phyloP scores from a whole-genome alignment of 345 rosid species.

The Xanthoceras sorbifolium region DNA sequence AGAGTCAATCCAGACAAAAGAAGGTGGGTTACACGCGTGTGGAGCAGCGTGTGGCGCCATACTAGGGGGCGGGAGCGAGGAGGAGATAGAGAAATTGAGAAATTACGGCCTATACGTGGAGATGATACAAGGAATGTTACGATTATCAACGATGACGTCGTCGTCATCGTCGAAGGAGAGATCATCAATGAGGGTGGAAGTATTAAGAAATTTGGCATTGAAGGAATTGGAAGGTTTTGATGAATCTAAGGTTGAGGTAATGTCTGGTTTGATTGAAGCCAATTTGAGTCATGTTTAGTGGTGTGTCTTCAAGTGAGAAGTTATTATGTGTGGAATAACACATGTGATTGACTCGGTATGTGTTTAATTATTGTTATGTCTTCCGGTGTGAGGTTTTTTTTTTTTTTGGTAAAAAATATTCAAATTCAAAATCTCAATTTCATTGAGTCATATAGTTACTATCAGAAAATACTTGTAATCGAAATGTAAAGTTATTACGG shows the following conservation, averaged over 20 bases:
- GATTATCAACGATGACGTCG: not conserved
- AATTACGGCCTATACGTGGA: constrained; percentile 50
- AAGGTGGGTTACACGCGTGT: constrained; percentile 52
- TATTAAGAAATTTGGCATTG: constrained; percentile 31
- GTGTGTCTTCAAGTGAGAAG: too few relatives aligned
- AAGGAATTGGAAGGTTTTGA: constrained; percentile 39
- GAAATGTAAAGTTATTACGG: too few relatives aligned
- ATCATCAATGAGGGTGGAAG: constrained; percentile 13
- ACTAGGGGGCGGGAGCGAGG: constrained; percentile 61
- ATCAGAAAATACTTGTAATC: too few relatives aligned
- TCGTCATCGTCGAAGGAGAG: not conserved
- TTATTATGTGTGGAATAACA: too few relatives aligned
- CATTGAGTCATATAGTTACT: too few relatives aligned
- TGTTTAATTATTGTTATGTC: too few relatives aligned
- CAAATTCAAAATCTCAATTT: too few relatives aligned
- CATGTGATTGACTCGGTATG: too few relatives aligned
- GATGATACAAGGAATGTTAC: constrained; percentile 37
- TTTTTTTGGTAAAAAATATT: too few relatives aligned
- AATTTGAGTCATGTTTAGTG: not conserved
- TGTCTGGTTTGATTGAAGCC: constrained; percentile 25
- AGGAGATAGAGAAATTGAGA: constrained; percentile 52
- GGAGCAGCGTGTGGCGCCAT: constrained; percentile 66
- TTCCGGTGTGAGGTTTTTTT: too few relatives aligned
- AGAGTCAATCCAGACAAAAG: constrained; percentile 36
- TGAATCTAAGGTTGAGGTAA: constrained; percentile 25